Percentiles rank a stretch among this genome's conserved stretches.
Conservation (phyloP, 805 yeast genomes). For the Cyberlindnera nakhonratchasimensis region DNA sequence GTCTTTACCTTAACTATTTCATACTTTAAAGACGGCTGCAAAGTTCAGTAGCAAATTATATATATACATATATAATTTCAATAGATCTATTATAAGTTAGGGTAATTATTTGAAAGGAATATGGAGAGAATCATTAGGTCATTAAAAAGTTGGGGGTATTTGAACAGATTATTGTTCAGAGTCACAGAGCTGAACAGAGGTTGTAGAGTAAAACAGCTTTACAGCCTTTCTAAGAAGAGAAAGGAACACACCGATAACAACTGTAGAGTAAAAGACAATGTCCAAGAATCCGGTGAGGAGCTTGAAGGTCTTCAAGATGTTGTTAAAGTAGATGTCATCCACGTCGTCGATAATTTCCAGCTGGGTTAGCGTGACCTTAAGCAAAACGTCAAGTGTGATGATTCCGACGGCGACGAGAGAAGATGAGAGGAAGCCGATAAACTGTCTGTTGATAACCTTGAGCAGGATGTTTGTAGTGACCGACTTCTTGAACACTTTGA, state of each 20-base stretch:
- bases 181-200: constrained; percentile 2
- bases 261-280: constrained; percentile 13
- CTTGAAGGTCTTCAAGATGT: constrained; percentile 2
- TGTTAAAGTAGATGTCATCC: constrained; percentile 5
- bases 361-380: constrained; percentile 12
- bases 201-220: not conserved
- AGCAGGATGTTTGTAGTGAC: constrained; percentile 19
- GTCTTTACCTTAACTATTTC: too few species aligned
- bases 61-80: too few species aligned
- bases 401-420: constrained; percentile 14
- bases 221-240: constrained; percentile 8
- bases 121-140: not conserved
- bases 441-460: constrained; percentile 20
- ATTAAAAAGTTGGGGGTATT: not conserved
- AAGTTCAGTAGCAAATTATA: too few species aligned
- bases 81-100: too few species aligned
- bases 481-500: constrained; percentile 16
- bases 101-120: too few species aligned
- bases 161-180: not conserved
- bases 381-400: constrained; percentile 11
- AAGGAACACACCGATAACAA: constrained; percentile 15
- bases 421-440: constrained; percentile 21
- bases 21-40: too few species aligned
- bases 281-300: constrained; percentile 10
- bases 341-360: constrained; percentile 12